phyloP scores from a whole-genome alignment of 106 monocot species.

The Dendrobium officinale region DNA sequence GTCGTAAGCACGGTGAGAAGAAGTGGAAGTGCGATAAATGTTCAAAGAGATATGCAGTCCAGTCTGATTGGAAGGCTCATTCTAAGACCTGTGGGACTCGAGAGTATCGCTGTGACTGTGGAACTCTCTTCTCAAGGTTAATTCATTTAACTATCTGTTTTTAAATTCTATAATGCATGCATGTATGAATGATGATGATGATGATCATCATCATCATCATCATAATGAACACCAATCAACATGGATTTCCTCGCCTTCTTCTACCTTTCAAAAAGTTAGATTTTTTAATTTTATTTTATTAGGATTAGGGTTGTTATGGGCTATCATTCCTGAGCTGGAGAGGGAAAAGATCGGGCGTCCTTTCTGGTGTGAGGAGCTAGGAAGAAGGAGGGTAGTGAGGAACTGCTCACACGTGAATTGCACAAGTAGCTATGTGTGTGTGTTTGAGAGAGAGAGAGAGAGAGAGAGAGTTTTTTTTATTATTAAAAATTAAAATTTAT shows the following conservation, averaged over 20 bases:
- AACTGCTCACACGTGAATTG: constrained; percentile 64
- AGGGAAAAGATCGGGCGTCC: background rate
- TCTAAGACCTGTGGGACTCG: constrained; percentile 84
- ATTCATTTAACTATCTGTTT: background rate
- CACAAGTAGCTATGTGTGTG: background rate
- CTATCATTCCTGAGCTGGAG: background rate
- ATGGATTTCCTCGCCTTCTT: background rate
- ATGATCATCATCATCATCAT: background rate
- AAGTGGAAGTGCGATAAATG: constrained; percentile 96
- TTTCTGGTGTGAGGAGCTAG: background rate
- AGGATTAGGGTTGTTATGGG: constrained; percentile 27
- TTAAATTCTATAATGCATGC: too few species aligned
- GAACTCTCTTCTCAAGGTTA: constrained; percentile 89
- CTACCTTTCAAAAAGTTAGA: background rate
- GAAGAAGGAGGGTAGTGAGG: constrained; percentile 9
- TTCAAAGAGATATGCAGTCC: constrained; percentile 84
- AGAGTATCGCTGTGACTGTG: constrained; percentile 89
- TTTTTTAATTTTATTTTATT: constrained; percentile 8
- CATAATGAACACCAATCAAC: constrained; percentile 3
- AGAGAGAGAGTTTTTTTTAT: too few species aligned
- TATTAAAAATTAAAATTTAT: too few species aligned
- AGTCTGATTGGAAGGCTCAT: constrained; percentile 88
- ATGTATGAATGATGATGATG: too few species aligned
- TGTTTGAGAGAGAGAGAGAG: too few species aligned
- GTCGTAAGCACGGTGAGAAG: constrained; percentile 90